Base-by-base conservation (phyloP, 768 basidiomycete genomes). In the Strobilomyces dryophilus region DNA sequence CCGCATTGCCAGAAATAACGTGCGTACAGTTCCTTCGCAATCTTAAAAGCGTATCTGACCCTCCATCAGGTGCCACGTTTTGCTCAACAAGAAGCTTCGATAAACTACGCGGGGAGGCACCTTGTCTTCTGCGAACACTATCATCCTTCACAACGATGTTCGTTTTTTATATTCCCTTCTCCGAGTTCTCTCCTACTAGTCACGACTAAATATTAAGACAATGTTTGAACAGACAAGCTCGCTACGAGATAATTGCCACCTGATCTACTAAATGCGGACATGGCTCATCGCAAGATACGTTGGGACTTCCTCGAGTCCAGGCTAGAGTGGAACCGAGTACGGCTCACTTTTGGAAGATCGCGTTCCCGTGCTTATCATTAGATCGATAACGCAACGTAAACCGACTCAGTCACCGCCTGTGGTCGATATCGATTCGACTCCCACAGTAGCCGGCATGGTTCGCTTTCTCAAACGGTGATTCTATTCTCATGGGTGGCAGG, bases 401-500 rank as follows among this genome's bases (percentile, higher is more conserved):
- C 4, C 8, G 14, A 5, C 26, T 11, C 4, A 29, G 17, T 8
- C 35, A 20, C 17, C 8, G 37, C 26, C n/a, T n/a, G n/a, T n/a
- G n/a, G n/a, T n/a, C n/a, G n/a, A n/a, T n/a, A n/a, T 52, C 47
- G 57, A 51, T 45, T 47, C 45, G 39, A 27, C 52, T 49, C 14
- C 20, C 24, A 52, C 37, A 27, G 36, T 24, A 29, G 49, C 31
- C 18, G 15, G 29, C 42, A 31, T 8, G 54, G 42, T 54, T 63
- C 49, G 49, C 52, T 43, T 53, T 34, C 18, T 20, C 34, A 42
- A 7, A 32, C 27, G n/a, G 37, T 15, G 51, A 20, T 12, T 8
- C 17, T 9, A 2, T 39, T 42, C 24, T 27, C 42, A 32, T 31
- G n/a, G 40, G 26, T 54, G 54, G 26, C 36, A 44, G 14, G 14